Percentiles rank a stretch among this genome's conserved stretches.
Conservation (phyloP, 768 basidiomycete species). For the Pholiota microspora region DNA sequence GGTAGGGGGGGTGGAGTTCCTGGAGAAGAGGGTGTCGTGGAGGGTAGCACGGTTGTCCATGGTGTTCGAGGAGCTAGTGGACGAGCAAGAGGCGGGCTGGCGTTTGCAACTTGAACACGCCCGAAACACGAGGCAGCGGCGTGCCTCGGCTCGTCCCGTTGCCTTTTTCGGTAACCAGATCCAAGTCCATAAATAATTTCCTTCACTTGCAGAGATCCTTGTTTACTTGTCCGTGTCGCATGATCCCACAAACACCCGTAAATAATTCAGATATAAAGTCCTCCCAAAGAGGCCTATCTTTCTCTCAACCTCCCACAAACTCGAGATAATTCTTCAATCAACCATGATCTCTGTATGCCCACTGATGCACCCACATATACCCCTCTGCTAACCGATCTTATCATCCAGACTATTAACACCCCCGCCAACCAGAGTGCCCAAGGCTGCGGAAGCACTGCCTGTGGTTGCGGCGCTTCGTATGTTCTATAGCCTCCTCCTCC, state of each 20-base stretch:
- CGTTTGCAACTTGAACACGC: conserved; percentile 32
- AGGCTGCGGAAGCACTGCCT: conserved; percentile 45
- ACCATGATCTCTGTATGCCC: conserved; percentile 42
- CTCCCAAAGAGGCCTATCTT: neutral
- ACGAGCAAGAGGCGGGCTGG: conserved; percentile 16
- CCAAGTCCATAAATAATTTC: conserved; percentile 6
- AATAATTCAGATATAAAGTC: conserved; percentile 17
- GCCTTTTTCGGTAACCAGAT: conserved; percentile 3
- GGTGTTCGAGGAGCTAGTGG: conserved; percentile 14
- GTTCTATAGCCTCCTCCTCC: conserved; percentile 14
- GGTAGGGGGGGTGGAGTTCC: conserved; percentile 50
- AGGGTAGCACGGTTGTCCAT: conserved; percentile 44
- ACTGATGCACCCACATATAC: neutral
- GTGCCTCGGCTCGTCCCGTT: conserved; percentile 29
- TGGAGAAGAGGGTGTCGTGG: conserved; percentile 50
- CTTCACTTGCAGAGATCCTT: neutral
- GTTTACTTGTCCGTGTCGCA: conserved; percentile 6
- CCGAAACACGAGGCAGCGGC: conserved; percentile 40
- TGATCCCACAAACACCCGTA: conserved; percentile 18
- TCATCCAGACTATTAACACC: conserved; percentile 29
- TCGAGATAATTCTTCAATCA: neutral
- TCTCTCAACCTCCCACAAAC: conserved; percentile 12
- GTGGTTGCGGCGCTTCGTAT: conserved; percentile 53
- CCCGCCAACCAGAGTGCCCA: conserved; percentile 36
- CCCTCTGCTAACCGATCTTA: conserved; percentile 8